These are phyloP conservation scores for Botrytis fragariae DNA, from an alignment of 2,329 filamentous ascomycete species.

Conservation along the genomic window DNA sequence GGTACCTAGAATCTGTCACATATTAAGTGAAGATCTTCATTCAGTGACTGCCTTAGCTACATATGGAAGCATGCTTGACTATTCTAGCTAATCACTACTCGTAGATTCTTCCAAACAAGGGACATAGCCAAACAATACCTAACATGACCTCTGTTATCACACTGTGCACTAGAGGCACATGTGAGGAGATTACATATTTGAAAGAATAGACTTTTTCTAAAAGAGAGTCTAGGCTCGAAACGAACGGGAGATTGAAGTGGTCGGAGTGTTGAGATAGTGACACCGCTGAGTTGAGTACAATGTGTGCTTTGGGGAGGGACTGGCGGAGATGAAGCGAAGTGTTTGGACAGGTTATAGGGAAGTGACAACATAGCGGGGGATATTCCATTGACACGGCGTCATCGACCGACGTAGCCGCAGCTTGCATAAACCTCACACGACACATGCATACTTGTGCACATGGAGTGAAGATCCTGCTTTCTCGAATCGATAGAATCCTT, in stretches of 20 bases:
- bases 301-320: background rate
- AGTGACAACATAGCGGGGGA: background rate
- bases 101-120: background rate
- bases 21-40: rapidly evolving
- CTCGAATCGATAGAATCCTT: background rate
- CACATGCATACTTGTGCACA: background rate
- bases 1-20: rapidly evolving
- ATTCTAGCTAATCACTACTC: background rate
- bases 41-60: background rate
- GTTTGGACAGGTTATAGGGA: background rate
- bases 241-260: background rate
- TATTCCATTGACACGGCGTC: background rate
- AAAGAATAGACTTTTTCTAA: background rate
- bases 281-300: background rate
- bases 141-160: background rate
- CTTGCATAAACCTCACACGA: background rate
- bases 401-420: background rate
- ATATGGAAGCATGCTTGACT: background rate
- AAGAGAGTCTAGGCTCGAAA: background rate
- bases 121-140: background rate
- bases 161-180: background rate
- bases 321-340: background rate
- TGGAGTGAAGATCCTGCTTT: background rate
- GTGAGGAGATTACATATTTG: background rate
- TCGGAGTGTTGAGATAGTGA: background rate